phyloP scores from a whole-genome alignment of 192 early-diverging fungal genomes.

The Mortierella hygrophila region DNA sequence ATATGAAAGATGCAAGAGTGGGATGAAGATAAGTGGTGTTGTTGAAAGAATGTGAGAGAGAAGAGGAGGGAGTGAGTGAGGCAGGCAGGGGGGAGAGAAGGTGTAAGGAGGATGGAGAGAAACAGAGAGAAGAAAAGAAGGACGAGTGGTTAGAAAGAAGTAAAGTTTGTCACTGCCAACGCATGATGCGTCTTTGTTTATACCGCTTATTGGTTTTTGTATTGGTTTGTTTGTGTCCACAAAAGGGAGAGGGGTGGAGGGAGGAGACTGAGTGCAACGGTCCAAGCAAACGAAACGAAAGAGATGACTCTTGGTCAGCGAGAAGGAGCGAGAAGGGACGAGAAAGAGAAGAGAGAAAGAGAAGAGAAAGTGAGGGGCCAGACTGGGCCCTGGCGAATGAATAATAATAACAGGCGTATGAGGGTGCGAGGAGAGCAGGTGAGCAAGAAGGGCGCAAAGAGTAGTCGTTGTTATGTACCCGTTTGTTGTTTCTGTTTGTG shows the following conservation, averaged over 20 bases:
- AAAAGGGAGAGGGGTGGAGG: background rate
- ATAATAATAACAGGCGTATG: too few species aligned
- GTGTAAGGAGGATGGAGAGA: background rate
- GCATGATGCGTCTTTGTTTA: constrained; percentile 8
- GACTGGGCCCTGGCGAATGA: too few species aligned
- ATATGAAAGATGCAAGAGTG: background rate
- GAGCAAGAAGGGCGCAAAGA: too few species aligned
- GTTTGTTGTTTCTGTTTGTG: too few species aligned
- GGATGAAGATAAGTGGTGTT: background rate
- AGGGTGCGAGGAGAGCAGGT: too few species aligned
- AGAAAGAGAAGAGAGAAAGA: too few species aligned
- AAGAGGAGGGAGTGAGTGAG: too few species aligned
- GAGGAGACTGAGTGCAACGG: background rate
- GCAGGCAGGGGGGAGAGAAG: background rate
- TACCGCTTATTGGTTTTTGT: background rate
- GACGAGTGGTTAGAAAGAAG: background rate
- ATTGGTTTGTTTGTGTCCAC: background rate
- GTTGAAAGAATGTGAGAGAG: background rate
- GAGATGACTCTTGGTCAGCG: too few species aligned
- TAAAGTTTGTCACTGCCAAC: background rate
- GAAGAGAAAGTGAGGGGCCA: too few species aligned
- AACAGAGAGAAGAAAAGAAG: background rate
- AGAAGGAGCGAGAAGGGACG: too few species aligned
- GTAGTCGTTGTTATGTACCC: too few species aligned
- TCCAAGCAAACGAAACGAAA: too few species aligned